Evolutionary conservation across 2,329 filamentous ascomycete species (phyloP).

Genomic region (Verticillium zaregamsianum): DNA sequence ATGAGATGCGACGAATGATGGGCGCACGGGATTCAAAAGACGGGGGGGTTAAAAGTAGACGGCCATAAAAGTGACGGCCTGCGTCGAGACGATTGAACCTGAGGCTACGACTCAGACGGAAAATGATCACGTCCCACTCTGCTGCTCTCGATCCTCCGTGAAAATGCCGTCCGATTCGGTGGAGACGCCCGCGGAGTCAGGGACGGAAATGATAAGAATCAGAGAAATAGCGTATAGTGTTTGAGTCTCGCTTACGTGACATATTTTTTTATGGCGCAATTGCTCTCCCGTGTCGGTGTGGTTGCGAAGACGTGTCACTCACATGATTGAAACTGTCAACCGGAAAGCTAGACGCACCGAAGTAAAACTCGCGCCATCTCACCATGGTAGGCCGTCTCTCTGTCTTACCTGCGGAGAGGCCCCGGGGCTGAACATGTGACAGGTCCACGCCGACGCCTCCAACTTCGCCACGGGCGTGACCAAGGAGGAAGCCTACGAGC

Average conservation of each 20-base stretch:
- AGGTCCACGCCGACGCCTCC: constrained; percentile 77
- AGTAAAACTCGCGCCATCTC: not conserved
- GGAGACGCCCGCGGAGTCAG: not conserved
- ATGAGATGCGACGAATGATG: not conserved
- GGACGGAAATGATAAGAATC: not conserved
- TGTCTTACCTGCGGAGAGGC: not conserved
- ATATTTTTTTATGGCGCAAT: not conserved
- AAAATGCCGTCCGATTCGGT: not conserved
- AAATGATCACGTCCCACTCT: not conserved
- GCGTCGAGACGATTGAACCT: not conserved
- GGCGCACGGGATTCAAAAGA: not conserved
- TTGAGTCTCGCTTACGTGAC: not conserved
- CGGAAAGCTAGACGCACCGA: not conserved
- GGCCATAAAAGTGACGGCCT: not conserved
- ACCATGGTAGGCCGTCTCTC: not conserved
- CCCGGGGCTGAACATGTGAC: not conserved
- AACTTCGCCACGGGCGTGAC: constrained; percentile 63
- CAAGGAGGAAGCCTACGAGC: constrained; percentile 70
- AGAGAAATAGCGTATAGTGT: not conserved
- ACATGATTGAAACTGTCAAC: not conserved
- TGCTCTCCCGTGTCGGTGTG: not conserved
- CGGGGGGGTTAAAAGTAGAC: not conserved
- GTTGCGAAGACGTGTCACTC: not conserved
- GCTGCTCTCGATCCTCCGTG: not conserved
- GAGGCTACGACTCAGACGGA: not conserved